phyloP scores from a whole-genome alignment of 2,329 filamentous ascomycete species.

The Calycina marina region DNA sequence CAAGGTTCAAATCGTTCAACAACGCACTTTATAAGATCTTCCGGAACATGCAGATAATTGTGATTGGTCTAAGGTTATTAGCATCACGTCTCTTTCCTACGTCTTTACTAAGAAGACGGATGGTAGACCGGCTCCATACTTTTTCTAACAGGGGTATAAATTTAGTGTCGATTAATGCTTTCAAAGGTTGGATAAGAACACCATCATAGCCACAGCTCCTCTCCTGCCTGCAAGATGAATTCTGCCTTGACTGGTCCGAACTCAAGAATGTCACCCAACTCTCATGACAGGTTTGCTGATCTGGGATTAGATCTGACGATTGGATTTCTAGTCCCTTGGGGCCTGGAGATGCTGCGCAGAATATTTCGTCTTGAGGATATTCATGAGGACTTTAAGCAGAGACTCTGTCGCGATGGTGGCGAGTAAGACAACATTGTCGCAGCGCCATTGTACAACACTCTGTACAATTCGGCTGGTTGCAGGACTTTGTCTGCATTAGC shows the following conservation, averaged over 20 bases:
- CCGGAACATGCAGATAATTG: conserved; percentile 1
- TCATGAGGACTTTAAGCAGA: no score
- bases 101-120: neutral
- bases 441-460: no score
- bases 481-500: no score
- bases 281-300: neutral
- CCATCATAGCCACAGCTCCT: neutral
- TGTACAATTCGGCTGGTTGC: no score
- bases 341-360: neutral
- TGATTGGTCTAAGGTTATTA: neutral
- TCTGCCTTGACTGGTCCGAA: neutral
- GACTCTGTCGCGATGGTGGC: no score
- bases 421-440: no score
- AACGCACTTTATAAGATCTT: neutral
- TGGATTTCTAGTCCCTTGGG: neutral
- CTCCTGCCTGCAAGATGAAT: neutral
- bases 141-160: neutral
- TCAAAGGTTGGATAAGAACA: neutral
- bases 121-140: neutral
- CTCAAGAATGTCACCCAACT: neutral
- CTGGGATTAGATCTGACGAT: neutral
- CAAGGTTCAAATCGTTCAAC: no score
- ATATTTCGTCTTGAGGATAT: neutral
- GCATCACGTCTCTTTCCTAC: neutral
- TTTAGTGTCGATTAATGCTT: neutral